Percentiles rank a stretch among this genome's conserved stretches.
phyloP scores from a whole-genome alignment of 208 protist species.

The Trypanosoma boissoni region DNA sequence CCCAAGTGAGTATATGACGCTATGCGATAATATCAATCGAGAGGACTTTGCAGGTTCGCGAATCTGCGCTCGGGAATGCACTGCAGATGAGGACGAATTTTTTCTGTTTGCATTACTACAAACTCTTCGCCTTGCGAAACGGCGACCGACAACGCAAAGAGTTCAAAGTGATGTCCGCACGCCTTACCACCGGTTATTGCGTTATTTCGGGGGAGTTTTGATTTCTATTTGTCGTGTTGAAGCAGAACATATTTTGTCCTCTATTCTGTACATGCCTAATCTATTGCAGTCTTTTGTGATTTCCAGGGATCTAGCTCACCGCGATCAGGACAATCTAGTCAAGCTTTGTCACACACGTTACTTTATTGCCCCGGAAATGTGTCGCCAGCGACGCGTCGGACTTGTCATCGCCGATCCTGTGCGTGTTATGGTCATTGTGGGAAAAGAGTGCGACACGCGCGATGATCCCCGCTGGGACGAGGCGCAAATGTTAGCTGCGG shows the following conservation, averaged over 20 bases:
- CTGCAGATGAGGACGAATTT: slow-evolving; percentile 35
- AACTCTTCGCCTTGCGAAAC: slow-evolving; percentile 65
- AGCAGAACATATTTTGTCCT: slow-evolving; percentile 37
- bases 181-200: slow-evolving; percentile 15
- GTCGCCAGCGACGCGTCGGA: slow-evolving; percentile 42
- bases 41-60: slow-evolving; percentile 44
- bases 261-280: slow-evolving; percentile 39
- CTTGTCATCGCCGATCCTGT: slow-evolving; percentile 67
- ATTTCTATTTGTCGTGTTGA: slow-evolving; percentile 67
- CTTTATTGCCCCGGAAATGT: slow-evolving; percentile 72
- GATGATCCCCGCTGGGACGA: slow-evolving; percentile 43
- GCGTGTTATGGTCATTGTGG: slow-evolving; percentile 64
- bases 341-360: slow-evolving; percentile 35
- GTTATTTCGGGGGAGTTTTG: slow-evolving; percentile 52
- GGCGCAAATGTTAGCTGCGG: slow-evolving; percentile 3
- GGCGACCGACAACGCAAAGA: slow-evolving; percentile 22
- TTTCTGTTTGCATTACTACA: slow-evolving; percentile 52
- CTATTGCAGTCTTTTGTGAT: slow-evolving; percentile 64
- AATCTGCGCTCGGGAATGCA: slow-evolving; percentile 36
- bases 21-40: slow-evolving; percentile 66
- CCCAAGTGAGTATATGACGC: slow-evolving; percentile 53
- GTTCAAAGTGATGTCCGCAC: slow-evolving; percentile 1
- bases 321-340: background rate
- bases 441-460: slow-evolving; percentile 37
- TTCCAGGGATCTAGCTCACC: slow-evolving; percentile 21